A percentile compares a stretch with the other conserved stretches of the same genome.
Evolutionary conservation across 768 basidiomycete species (phyloP).

Genomic region (Psilocybe sp.): DNA sequence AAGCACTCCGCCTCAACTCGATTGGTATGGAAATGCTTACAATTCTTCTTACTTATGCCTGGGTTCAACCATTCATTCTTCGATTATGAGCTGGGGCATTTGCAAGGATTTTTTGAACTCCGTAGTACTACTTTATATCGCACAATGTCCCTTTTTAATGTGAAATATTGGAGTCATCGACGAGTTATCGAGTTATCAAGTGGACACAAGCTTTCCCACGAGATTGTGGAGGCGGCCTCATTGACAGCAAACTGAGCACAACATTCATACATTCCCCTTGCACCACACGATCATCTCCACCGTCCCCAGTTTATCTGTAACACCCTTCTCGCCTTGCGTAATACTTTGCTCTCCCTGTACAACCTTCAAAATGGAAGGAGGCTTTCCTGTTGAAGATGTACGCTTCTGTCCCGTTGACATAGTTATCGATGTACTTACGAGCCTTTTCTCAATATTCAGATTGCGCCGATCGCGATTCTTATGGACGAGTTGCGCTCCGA

Average conservation of each 20-base stretch:
- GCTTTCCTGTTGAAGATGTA: conserved; percentile 69
- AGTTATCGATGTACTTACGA: conserved; percentile 19
- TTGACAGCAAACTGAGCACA: conserved; percentile 16
- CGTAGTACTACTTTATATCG: too few species aligned
- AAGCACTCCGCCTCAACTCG: too few species aligned
- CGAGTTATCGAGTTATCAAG: neutral
- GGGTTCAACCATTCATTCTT: too few species aligned
- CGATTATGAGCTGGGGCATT: too few species aligned
- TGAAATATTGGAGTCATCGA: too few species aligned
- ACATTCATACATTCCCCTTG: conserved; percentile 11
- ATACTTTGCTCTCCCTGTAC: conserved; percentile 6
- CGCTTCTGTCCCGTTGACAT: conserved; percentile 22
- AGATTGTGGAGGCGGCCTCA: neutral
- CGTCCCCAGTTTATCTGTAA: conserved; percentile 1
- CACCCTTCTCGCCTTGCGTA: conserved; percentile 2
- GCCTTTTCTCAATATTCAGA: conserved; percentile 38
- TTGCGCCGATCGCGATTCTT: conserved; percentile 92
- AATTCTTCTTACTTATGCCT: too few species aligned
- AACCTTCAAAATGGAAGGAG: conserved; percentile 55
- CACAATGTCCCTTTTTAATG: too few species aligned
- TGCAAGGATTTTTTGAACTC: too few species aligned
- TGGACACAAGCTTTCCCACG: conserved; percentile 13
- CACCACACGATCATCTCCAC: conserved; percentile 4
- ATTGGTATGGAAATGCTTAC: too few species aligned
- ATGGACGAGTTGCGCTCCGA: conserved; percentile 99